Evolutionary conservation across 2,329 filamentous ascomycete species (phyloP), one percentile per base, ranked within the genome.

Genomic region (Grosmannia clavigera): DNA sequence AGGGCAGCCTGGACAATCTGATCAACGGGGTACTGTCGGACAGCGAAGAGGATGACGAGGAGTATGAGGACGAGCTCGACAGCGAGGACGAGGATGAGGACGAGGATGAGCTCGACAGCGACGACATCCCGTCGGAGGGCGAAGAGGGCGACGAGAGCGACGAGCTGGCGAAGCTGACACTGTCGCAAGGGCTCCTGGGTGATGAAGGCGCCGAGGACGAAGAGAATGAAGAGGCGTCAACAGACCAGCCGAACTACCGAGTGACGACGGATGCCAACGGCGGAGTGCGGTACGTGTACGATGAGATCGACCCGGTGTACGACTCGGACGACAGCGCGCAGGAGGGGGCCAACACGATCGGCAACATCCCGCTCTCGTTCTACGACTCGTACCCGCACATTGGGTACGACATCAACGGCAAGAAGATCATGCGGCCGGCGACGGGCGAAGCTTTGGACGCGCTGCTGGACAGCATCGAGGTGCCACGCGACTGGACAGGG

Each of bases 351-450:
- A 99, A 99, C 75, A 97, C 94, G 0, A 96, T 99, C 68, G 95
- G 94, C 66, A 81, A 97, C 70, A 99, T 99, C 62, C 90, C 92
- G 5, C 77, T 97, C 57, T 87, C 88, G 3, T 97, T 96, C 75
- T 99, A 99, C 77, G 94, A 99, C 72, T 88, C 90, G 43, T 99
- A 96, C 71, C 94, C 94, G 57, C 94, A 99, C 71, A 96, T 99
- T 70, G 94, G 94, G 62, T 99, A 99, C 75, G 90, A 96, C 68
- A 97, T 99, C 76, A 95, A 99, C 72, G 94, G 94, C 72, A 96
- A 95, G 81, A 95, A 89, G 73, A 96, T 99, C 65, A 89, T 96
- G 85, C 87, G 94, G 58, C 94, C 94, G 7, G 94, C 95, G 4
- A 92, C 91, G 66, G 92, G 92, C 58, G 88, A 96, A 71, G 94